Evolutionary conservation across 2,329 filamentous ascomycete species (phyloP).

Genomic region (Dactylonectria macrodidyma): DNA sequence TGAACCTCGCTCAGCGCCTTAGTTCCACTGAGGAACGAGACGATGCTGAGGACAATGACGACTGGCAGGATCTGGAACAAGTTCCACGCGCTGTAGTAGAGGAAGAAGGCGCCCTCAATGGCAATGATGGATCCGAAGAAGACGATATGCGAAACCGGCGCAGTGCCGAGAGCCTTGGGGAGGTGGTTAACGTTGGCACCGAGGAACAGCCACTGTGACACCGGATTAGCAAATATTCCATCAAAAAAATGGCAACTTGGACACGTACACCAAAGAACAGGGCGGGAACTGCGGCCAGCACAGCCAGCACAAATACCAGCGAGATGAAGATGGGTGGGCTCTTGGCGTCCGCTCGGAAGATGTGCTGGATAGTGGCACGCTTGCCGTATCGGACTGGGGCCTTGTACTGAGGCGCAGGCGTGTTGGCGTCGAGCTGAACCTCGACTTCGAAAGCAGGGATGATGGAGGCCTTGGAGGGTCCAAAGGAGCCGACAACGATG

Average conservation of each 20-base stretch:
- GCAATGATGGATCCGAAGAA: conserved; percentile 91
- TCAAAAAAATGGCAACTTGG: background rate
- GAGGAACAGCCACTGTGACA: conserved; percentile 79
- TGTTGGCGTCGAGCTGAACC: conserved; percentile 74
- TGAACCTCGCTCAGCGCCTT: conserved; percentile 95
- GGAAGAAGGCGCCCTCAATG: conserved; percentile 93
- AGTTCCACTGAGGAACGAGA: conserved; percentile 89
- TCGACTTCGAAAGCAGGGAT: conserved; percentile 81
- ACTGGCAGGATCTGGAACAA: conserved; percentile 90
- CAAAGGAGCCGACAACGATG: conserved; percentile 89
- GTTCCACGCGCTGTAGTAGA: conserved; percentile 95
- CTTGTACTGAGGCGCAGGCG: conserved; percentile 72
- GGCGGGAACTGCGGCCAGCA: conserved; percentile 80
- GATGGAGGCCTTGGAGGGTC: conserved; percentile 77
- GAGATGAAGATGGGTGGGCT: conserved; percentile 88
- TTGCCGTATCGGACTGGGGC: conserved; percentile 87
- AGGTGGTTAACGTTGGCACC: conserved; percentile 89
- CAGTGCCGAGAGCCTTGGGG: conserved; percentile 79
- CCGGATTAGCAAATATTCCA: conserved; percentile 38
- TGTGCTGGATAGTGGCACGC: conserved; percentile 89
- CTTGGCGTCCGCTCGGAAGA: conserved; percentile 84
- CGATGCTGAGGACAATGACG: conserved; percentile 75
- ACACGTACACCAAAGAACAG: conserved; percentile 78
- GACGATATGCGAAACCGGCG: conserved; percentile 84
- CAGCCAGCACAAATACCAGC: conserved; percentile 80